These are phyloP conservation scores for Picochlorum sp. DNA, from an alignment of 139 green algal genomes.

Conservation along the genomic window DNA sequence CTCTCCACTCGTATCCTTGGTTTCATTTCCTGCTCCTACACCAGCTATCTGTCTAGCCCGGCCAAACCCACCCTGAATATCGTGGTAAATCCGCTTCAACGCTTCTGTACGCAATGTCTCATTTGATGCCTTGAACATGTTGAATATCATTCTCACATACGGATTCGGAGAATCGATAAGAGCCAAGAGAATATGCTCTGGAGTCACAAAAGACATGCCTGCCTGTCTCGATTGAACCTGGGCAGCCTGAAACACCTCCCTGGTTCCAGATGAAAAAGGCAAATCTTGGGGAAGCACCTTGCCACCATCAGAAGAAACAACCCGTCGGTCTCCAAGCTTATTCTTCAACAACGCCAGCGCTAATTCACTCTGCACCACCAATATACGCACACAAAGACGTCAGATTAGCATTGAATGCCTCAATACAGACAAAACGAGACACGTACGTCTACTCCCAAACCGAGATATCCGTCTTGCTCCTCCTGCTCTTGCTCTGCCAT, in stretches of 20 bases:
- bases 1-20: slow-evolving; percentile 9
- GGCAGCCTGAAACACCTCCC: slow-evolving; percentile 74
- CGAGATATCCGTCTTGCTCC: slow-evolving; percentile 51
- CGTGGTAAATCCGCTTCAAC: slow-evolving; percentile 43
- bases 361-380: not conserved
- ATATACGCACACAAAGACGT: not conserved
- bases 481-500: slow-evolving; percentile 56
- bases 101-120: slow-evolving; percentile 49
- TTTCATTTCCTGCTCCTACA: not conserved
- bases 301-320: not conserved
- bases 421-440: not conserved
- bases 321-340: not conserved
- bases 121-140: slow-evolving; percentile 37
- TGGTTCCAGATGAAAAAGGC: slow-evolving; percentile 63
- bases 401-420: not conserved
- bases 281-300: slow-evolving; percentile 40
- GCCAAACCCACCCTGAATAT: slow-evolving; percentile 35
- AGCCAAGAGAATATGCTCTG: slow-evolving; percentile 85
- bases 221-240: slow-evolving; percentile 65
- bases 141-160: not conserved
- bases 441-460: slow-evolving; percentile 27
- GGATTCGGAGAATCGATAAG: slow-evolving; percentile 31
- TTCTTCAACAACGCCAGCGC: not conserved
- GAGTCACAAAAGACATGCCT: slow-evolving; percentile 76
- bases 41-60: not conserved